Conservation (phyloP, 768 basidiomycete genomes). For the Dioszegia aurantiaca region DNA sequence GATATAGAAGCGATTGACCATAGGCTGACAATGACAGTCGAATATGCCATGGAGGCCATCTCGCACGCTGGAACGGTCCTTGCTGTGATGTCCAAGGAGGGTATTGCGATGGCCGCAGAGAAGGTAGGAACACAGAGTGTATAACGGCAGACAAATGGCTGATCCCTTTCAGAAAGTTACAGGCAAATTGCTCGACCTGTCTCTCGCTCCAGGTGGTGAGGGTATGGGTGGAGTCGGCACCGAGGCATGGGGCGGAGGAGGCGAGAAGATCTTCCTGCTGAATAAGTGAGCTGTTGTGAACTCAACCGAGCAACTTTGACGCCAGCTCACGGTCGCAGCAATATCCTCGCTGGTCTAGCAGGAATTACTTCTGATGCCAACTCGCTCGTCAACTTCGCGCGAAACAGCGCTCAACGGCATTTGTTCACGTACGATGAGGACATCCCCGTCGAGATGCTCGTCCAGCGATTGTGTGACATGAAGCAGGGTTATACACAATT, state of each 20-base stretch:
- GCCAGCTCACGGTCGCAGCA: slow-evolving; percentile 60
- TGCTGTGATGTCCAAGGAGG: slow-evolving; percentile 51
- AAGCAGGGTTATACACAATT: slow-evolving; percentile 99
- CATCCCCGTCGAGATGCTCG: slow-evolving; percentile 93
- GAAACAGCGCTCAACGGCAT: slow-evolving; percentile 84
- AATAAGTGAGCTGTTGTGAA: slow-evolving; percentile 59
- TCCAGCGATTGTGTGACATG: slow-evolving; percentile 89
- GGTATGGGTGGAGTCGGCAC: slow-evolving; percentile 57
- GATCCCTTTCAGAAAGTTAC: slow-evolving; percentile 79
- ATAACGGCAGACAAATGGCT: neutral
- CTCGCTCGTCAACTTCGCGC: slow-evolving; percentile 90
- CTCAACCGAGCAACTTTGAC: slow-evolving; percentile 46
- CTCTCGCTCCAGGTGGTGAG: slow-evolving; percentile 76
- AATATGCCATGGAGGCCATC: slow-evolving; percentile 99
- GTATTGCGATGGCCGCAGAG: slow-evolving; percentile 52
- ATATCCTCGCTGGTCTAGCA: slow-evolving; percentile 91
- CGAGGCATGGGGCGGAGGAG: slow-evolving; percentile 70
- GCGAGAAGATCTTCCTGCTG: slow-evolving; percentile 95
- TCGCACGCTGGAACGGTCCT: slow-evolving; percentile 74
- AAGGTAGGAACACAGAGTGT: slow-evolving; percentile 30
- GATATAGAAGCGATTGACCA: neutral
- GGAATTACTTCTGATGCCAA: slow-evolving; percentile 97
- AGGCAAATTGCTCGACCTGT: slow-evolving; percentile 90
- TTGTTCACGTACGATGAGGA: slow-evolving; percentile 90
- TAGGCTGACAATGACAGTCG: slow-evolving; percentile 60